A percentile compares a stretch with the other conserved stretches of the same genome.
Evolutionary conservation across 2,329 filamentous ascomycete species (phyloP).

Genomic region (Pseudogymnoascus sp.): DNA sequence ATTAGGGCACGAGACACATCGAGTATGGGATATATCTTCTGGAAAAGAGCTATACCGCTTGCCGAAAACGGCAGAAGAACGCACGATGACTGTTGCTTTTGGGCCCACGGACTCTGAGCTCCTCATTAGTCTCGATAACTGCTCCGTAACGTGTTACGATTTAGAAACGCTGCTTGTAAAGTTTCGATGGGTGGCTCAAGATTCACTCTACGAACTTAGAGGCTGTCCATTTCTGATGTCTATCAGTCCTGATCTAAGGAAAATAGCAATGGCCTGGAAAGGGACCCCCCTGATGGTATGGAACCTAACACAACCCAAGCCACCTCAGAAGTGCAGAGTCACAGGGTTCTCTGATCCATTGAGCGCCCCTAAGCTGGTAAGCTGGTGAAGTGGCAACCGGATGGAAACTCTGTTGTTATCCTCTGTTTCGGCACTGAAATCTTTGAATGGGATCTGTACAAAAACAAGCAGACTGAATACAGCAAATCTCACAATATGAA

Average conservation of each 20-base stretch:
- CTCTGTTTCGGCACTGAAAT: not conserved
- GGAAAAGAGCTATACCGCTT: not conserved
- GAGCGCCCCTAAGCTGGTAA: not conserved
- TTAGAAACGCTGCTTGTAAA: not conserved
- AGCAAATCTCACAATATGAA: constrained; percentile 17
- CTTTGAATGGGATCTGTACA: not conserved
- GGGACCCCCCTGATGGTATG: not conserved
- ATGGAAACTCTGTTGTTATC: not conserved
- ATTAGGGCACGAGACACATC: not conserved
- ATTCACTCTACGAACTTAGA: not conserved
- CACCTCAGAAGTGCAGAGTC: not conserved
- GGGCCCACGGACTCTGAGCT: not conserved
- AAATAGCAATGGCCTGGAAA: not conserved
- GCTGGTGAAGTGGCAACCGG: not conserved
- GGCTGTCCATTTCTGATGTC: not conserved
- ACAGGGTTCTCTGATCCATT: not conserved
- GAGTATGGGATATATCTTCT: not conserved
- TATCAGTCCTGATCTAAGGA: not conserved
- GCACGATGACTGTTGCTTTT: not conserved
- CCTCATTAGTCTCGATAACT: not conserved
- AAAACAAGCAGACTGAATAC: constrained; percentile 7
- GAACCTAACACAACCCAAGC: not conserved
- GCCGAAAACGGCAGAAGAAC: not conserved
- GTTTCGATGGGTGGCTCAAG: not conserved
- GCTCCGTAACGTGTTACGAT: not conserved